Evolutionary conservation across 768 basidiomycete genomes (phyloP).

Genomic region (Inosperma sp.): DNA sequence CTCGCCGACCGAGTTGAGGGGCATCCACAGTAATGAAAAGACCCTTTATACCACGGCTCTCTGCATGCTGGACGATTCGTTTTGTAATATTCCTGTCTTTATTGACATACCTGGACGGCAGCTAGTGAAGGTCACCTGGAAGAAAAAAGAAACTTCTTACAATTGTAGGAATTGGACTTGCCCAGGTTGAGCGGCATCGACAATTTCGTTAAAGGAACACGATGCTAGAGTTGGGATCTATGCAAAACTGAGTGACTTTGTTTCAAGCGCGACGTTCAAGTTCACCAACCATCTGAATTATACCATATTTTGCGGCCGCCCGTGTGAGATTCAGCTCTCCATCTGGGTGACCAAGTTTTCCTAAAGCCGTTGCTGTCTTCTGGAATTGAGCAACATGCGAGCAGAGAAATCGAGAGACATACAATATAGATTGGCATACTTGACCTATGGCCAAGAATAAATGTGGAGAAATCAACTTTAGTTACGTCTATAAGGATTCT

Average conservation of each 20-base stretch:
- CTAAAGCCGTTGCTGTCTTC: constrained; percentile 78
- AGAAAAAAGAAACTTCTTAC: constrained; percentile 33
- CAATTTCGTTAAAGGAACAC: constrained; percentile 92
- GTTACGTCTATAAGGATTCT: constrained; percentile 81
- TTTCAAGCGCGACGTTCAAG: background rate
- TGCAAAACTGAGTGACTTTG: constrained; percentile 23
- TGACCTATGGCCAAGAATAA: constrained; percentile 61
- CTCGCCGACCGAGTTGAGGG: constrained; percentile 89
- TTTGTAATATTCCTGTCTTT: constrained; percentile 82
- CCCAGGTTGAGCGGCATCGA: constrained; percentile 75
- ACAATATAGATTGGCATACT: constrained; percentile 47
- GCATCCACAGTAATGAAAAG: constrained; percentile 98
- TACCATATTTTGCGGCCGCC: constrained; percentile 69
- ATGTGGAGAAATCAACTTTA: constrained; percentile 80
- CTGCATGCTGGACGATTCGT: constrained; percentile 85
- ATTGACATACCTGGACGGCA: constrained; percentile 72
- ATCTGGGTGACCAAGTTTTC: constrained; percentile 96
- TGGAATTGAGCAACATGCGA: background rate
- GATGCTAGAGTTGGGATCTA: constrained; percentile 94
- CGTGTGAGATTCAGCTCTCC: constrained; percentile 89
- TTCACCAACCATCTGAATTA: constrained; percentile 45
- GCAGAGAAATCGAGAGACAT: background rate
- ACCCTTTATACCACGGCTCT: constrained; percentile 83
- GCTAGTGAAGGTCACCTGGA: background rate
- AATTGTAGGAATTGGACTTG: constrained; percentile 88